Percentiles rank a stretch among this genome's conserved stretches.
Conservation (phyloP, 257 asterid genomes). For the Nicotiana obtusifolia region DNA sequence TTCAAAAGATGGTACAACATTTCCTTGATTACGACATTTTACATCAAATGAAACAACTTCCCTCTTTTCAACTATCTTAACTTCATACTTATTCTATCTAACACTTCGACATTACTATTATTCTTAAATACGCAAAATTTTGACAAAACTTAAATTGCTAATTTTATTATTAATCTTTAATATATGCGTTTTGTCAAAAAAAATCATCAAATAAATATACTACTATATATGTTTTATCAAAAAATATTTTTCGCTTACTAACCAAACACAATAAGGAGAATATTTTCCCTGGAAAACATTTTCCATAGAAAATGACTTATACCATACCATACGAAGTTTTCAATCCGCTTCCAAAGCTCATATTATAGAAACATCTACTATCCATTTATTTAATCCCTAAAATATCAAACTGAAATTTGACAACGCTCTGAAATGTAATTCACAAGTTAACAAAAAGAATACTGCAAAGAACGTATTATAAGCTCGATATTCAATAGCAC, state of each 20-base stretch:
- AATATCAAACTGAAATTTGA: not conserved
- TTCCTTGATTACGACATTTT: no score
- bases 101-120: not conserved
- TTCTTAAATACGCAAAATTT: not conserved
- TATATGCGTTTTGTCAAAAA: not conserved
- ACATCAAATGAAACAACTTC: no score
- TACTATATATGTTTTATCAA: not conserved
- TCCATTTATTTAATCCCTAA: not conserved
- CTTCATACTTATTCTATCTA: not conserved
- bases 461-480: not conserved
- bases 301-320: not conserved
- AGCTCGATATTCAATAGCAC: not conserved
- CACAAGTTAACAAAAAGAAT: not conserved
- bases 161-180: not conserved
- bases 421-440: not conserved
- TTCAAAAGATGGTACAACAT: not conserved
- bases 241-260: not conserved
- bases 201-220: no score
- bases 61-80: not conserved
- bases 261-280: not conserved
- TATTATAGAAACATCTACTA: not conserved
- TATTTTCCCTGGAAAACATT: not conserved
- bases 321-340: not conserved
- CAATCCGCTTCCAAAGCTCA: not conserved
- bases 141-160: not conserved